Conservation (phyloP, 148 eudicot species). For the Amaranthus cruentus region DNA sequence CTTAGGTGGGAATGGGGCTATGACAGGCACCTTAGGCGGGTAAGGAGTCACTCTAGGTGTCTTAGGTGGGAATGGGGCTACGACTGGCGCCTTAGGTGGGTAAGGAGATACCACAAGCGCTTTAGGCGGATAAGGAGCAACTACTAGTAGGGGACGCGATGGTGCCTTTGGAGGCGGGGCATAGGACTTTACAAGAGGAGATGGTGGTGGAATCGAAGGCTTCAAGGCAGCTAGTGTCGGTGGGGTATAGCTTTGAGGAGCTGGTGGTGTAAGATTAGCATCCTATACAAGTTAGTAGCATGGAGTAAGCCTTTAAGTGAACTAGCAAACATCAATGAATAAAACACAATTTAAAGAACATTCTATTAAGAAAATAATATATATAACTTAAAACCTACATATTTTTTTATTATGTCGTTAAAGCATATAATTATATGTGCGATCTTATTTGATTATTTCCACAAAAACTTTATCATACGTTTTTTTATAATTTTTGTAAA, state of each 20-base stretch:
- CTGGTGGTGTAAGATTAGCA: background rate
- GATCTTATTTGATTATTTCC: too few relatives aligned
- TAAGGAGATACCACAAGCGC: background rate
- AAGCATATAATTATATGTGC: too few relatives aligned
- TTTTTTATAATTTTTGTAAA: too few relatives aligned
- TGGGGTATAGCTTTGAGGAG: background rate
- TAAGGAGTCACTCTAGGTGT: background rate
- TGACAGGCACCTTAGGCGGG: constrained; percentile 14
- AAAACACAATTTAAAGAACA: background rate
- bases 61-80: constrained; percentile 11
- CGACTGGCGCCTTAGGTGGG: constrained; percentile 24
- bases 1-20: constrained; percentile 13
- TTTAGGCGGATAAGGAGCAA: background rate
- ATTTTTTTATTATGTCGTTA: too few relatives aligned
- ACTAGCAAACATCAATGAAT: constrained; percentile 12
- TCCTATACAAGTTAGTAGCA: background rate
- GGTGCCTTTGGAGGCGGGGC: constrained; percentile 17
- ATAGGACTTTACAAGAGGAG: constrained; percentile 19
- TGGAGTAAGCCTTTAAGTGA: too few relatives aligned
- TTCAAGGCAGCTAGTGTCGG: constrained; percentile 13
- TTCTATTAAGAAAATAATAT: too few relatives aligned
- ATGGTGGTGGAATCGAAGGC: constrained; percentile 13
- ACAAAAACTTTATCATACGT: too few relatives aligned
- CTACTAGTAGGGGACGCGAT: background rate
- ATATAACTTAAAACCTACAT: too few relatives aligned